Evolutionary conservation across 2,329 filamentous ascomycete species (phyloP), one percentile per base, ranked within the genome.

Genomic region (Corinectria fuckeliana): DNA sequence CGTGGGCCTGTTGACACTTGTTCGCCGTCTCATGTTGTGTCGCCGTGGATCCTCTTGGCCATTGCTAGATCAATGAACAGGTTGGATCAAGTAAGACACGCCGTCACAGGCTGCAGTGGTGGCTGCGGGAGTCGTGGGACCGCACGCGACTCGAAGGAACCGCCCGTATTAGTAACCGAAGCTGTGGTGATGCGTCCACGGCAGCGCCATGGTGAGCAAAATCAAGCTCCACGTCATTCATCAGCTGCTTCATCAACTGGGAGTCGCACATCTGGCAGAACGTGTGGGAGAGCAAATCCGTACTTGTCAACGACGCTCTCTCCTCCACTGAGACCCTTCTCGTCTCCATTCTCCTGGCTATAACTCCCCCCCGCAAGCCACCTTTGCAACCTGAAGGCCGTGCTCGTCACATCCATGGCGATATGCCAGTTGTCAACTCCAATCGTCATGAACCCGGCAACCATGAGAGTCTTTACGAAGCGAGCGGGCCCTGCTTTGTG

Each of bases 351-450:
- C 14, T 50, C 55, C 5, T 38, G 38, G 6, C 50, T 50, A 25
- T 57, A 44, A 13, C 32, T 59, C 2, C 70, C 71, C 26, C 68
- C 69, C 14, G 70, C 69, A 9, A 84, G 68, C 80, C 81, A 83
- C 9, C 71, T 64, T 63, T 81, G 78, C 50, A 84, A 60, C 23
- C 68, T 73, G 60, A 82, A 63, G 3, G 71, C 74, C 1, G 73
- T 74, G 13, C 69, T 69, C 21, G 78, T 76, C 4, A 77, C 72
- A 5, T 74, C 74, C 3, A 73, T 71, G 1, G 74, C 74, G 10
- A 82, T 72, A 45, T 80, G 77, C 82, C 82, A 84, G 60, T 81
- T 80, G 47, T 83, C 81, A 28, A 82, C 71, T 0, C 76, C 78
- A 54, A 82, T 76, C 51, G 81, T 79, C 61, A 81, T 75, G 38